Base-by-base conservation (phyloP, 768 basidiomycete species). In the Leucosporidium yakuticum region DNA sequence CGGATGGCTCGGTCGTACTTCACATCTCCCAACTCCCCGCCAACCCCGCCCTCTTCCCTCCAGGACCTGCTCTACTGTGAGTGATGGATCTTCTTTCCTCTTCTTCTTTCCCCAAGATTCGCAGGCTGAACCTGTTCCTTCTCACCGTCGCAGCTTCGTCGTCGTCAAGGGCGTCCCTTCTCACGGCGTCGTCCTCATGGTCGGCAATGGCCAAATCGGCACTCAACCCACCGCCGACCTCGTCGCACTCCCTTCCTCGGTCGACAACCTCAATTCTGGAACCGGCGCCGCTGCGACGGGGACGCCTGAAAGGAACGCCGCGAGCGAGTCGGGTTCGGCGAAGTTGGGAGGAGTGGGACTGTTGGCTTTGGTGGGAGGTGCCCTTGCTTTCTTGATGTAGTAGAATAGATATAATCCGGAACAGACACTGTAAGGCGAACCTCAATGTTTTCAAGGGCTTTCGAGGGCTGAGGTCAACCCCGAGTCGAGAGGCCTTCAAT, bases 151-250 rank as follows among this genome's bases (percentile, higher is more conserved):
- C 60, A 65, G 64, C 7, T 67, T 85, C 75, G 87, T 94, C 64
- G 87, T 85, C 34, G 83, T 96, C 69, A 82, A 87, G 68, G 92
- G 91, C 51, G 84, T 96, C 21, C 93, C 92, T 5, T 87, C 86
- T 62, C 87, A 87, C 67, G 93, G 87, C 6, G 85, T 85, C n/a
- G 83, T 83, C 76, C 82, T 93, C 60, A 89, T 86, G 67, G 82
- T 94, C 31, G 94, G 94, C 4, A 86, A 81, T 64, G 93, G 94
- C 1, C 77, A 84, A 59, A 81, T 95, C n/a, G 90, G 85, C 62
- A 79, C 79, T 4, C 94, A 95, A 76, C 83, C 62, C 7, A 27
- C 58, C 34, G 19, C 20, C 15, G 34, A 29, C 9, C 34, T 36
- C 8, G 36, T 32, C 39, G 11, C 47, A 1, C 53, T 54, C 15